Conservation (phyloP, 257 asterid genomes). For the Przewalskia tangutica region DNA sequence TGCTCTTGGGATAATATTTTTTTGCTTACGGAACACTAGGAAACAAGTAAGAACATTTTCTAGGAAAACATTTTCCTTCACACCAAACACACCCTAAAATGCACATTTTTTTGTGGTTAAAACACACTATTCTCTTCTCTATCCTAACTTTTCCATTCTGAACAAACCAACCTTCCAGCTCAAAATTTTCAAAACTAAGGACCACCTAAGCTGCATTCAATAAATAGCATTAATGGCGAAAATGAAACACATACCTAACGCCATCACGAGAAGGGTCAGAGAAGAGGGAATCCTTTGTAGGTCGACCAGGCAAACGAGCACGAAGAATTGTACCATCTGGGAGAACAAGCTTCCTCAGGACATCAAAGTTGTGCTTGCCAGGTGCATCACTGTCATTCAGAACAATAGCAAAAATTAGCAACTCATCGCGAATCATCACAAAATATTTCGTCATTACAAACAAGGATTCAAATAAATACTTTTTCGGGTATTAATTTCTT, state of each 20-base stretch:
- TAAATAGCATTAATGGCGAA: neutral
- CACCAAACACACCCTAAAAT: neutral
- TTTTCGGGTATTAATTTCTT: neutral
- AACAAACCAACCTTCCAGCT: neutral
- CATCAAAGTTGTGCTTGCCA: conserved; percentile 80
- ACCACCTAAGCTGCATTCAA: neutral
- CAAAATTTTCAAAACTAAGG: neutral
- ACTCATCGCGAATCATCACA: neutral
- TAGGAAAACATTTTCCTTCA: too few species aligned
- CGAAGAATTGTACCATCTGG: conserved; percentile 87
- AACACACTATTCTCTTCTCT: too few species aligned
- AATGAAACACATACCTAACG: conserved; percentile 41
- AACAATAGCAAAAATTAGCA: neutral
- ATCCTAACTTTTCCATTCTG: neutral
- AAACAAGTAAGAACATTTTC: too few species aligned
- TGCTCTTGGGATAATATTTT: too few species aligned
- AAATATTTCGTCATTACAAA: neutral
- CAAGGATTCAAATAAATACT: neutral
- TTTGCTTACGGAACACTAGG: too few species aligned
- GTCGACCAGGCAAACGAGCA: conserved; percentile 82
- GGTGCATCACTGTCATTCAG: conserved; percentile 58
- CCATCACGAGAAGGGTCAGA: conserved; percentile 94
- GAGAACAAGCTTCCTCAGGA: conserved; percentile 63
- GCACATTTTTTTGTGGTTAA: neutral
- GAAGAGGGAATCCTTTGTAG: conserved; percentile 77